Evolutionary conservation across 176 grass and related monocot species (phyloP).

Genomic region (Paspalum notatum): DNA sequence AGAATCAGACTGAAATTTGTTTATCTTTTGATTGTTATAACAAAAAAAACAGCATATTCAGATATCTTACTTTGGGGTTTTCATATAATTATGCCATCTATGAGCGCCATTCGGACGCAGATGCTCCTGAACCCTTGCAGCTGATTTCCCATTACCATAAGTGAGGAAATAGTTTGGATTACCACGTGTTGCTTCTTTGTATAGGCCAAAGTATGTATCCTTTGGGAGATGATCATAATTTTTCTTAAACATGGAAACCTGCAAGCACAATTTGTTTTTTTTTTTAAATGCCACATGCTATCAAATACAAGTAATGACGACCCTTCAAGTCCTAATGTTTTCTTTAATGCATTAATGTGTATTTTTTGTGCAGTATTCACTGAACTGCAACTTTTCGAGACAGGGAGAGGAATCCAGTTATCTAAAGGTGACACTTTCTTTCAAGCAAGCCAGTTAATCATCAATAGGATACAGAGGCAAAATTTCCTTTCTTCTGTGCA

Average conservation of each 20-base stretch:
- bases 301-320: neutral
- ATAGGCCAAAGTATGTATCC: slow-evolving; percentile 99
- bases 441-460: neutral
- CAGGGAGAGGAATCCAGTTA: neutral
- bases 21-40: neutral
- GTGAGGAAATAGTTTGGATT: slow-evolving; percentile 99
- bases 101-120: slow-evolving; percentile 96
- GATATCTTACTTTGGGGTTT: slow-evolving; percentile 79
- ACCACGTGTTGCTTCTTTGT: slow-evolving; percentile 97
- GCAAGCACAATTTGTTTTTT: slow-evolving; percentile 24
- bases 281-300: no score
- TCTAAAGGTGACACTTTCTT: neutral
- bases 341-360: neutral
- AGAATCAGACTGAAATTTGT: slow-evolving; percentile 6
- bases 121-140: slow-evolving; percentile 89
- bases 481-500: neutral
- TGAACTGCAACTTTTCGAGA: neutral
- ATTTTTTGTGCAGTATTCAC: neutral
- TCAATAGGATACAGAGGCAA: neutral
- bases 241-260: slow-evolving; percentile 99
- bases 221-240: slow-evolving; percentile 99
- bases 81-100: slow-evolving; percentile 99
- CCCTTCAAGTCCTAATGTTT: neutral
- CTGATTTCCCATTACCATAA: slow-evolving; percentile 98
- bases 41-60: neutral